Evolutionary conservation across 805 yeast genomes (phyloP).

Genomic region (Cyberlindnera misumaiensis): DNA sequence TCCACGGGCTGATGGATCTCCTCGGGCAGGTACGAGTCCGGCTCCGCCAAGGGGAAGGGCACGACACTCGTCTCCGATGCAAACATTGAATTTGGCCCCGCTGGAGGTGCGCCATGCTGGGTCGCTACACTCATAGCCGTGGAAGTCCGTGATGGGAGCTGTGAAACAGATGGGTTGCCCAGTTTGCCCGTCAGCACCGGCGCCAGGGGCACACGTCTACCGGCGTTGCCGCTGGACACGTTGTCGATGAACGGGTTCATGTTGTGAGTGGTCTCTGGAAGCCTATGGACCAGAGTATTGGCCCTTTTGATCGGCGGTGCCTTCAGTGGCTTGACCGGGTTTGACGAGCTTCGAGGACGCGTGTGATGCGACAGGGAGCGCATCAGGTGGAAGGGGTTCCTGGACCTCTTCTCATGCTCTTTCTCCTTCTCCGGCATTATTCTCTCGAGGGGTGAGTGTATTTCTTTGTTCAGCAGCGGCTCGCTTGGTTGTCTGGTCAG

Average conservation of each 20-base stretch:
- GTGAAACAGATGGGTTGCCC: too few relatives aligned
- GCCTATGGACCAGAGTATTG: background rate
- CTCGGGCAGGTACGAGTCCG: conserved; percentile 56
- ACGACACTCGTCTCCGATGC: conserved; percentile 43
- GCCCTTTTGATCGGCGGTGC: background rate
- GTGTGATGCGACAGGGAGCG: conserved; percentile 1
- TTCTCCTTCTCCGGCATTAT: background rate
- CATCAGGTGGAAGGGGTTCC: background rate
- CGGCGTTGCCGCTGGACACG: background rate
- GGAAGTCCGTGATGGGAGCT: background rate
- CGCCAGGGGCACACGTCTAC: too few relatives aligned
- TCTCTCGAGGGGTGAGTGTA: background rate
- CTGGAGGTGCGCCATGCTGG: background rate
- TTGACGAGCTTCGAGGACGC: background rate
- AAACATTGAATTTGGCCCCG: background rate
- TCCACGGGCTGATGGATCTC: conserved; percentile 41
- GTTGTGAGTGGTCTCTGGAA: conserved; percentile 1
- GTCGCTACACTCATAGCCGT: background rate
- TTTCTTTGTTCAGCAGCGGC: too few relatives aligned
- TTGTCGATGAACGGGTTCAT: background rate
- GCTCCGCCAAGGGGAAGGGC: conserved; percentile 57
- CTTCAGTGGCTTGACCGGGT: too few relatives aligned
- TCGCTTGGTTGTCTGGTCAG: too few relatives aligned
- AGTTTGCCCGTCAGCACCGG: too few relatives aligned
- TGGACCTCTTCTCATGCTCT: too few relatives aligned